A percentile compares a stretch with the other conserved stretches of the same genome.
Conservation (phyloP, 192 early-diverging fungal genomes). For the Backusella tuberculispora region DNA sequence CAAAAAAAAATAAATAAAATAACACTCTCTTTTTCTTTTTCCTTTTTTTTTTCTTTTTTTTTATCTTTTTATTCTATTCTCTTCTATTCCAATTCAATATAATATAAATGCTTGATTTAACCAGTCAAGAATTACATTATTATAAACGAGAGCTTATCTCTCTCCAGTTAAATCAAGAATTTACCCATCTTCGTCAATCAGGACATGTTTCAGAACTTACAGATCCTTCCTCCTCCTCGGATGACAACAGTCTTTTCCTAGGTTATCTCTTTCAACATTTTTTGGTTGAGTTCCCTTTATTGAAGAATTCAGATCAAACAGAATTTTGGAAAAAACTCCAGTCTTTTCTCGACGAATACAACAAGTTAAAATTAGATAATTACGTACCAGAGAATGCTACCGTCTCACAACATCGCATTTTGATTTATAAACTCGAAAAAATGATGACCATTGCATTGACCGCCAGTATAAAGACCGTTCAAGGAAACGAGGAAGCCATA, state of each 20-base stretch:
- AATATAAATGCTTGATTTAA: constrained; percentile 18
- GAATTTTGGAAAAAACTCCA: constrained; percentile 55
- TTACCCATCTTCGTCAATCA: constrained; percentile 31
- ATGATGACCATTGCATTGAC: constrained; percentile 37
- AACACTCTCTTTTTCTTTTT: background rate
- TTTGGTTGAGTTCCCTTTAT: constrained; percentile 54
- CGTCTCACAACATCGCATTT: constrained; percentile 34
- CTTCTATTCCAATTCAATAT: no score
- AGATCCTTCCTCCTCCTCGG: constrained; percentile 24
- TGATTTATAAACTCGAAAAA: constrained; percentile 41
- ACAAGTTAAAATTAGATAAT: constrained; percentile 43
- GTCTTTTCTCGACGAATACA: constrained; percentile 52
- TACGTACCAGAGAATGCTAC: constrained; percentile 19
- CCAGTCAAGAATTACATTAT: constrained; percentile 53
- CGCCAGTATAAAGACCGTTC: constrained; percentile 37
- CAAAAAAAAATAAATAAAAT: background rate
- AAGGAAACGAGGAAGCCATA: constrained; percentile 34
- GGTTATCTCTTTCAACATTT: constrained; percentile 48
- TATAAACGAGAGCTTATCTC: constrained; percentile 57
- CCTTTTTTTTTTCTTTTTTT: no score
- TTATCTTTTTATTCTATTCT: no score
- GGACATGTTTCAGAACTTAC: constrained; percentile 30
- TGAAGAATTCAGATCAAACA: constrained; percentile 38
- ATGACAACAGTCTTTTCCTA: constrained; percentile 48
- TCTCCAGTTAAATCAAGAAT: constrained; percentile 49